Conservation (phyloP, 2,329 filamentous ascomycete genomes). For the Corinectria fuckeliana region DNA sequence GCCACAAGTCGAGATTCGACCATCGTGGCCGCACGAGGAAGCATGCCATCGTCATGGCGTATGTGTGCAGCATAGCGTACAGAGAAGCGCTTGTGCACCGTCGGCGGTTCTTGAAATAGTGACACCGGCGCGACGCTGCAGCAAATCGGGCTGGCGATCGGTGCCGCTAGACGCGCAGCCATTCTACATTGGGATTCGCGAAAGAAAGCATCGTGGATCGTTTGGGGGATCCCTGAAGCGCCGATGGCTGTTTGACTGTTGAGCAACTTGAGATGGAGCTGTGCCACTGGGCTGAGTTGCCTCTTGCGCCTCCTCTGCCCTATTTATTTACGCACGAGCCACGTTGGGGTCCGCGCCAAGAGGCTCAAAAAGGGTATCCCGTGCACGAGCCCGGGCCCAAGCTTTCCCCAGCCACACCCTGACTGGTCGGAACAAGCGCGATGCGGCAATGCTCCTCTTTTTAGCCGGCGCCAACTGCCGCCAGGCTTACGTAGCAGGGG, state of each 20-base stretch:
- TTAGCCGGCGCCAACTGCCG: constrained; percentile 12
- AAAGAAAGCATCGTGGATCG: constrained; percentile 3
- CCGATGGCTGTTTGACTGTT: background rate
- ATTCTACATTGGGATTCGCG: constrained; percentile 4
- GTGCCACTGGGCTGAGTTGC: constrained; percentile 33
- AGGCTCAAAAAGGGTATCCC: constrained; percentile 6
- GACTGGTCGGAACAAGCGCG: constrained; percentile 30
- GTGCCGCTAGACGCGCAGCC: background rate
- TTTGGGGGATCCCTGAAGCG: background rate
- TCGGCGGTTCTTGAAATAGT: constrained; percentile 7
- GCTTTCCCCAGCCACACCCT: background rate
- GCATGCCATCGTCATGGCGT: background rate
- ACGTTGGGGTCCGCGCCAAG: constrained; percentile 2
- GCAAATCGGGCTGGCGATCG: background rate
- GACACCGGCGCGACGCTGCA: constrained; percentile 6
- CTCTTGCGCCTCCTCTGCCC: constrained; percentile 23
- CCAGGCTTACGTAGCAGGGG: constrained; percentile 9
- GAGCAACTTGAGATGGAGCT: background rate
- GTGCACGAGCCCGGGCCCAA: background rate
- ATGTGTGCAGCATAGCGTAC: background rate
- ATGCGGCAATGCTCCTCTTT: background rate
- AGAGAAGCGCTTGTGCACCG: background rate
- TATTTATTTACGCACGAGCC: constrained; percentile 31
- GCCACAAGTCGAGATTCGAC: background rate
- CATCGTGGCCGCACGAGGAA: background rate